Percentiles rank a stretch among this genome's conserved stretches.
phyloP scores from a whole-genome alignment of 495 filamentous ascomycete genomes.

The Hypoxylon perforatum region DNA sequence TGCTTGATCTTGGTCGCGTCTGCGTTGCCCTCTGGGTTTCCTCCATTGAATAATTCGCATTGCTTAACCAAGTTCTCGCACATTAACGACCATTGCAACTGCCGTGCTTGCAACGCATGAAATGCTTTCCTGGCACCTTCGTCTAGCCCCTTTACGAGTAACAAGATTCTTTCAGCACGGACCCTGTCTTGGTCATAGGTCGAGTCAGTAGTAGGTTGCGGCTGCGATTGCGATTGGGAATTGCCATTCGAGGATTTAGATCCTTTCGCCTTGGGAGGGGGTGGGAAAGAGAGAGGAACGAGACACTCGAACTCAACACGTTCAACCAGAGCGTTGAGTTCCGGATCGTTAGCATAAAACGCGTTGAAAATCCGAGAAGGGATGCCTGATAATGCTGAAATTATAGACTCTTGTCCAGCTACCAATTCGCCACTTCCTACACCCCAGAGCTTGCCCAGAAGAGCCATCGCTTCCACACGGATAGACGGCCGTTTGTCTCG shows the following conservation, averaged over 20 bases:
- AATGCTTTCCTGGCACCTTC: constrained; percentile 84
- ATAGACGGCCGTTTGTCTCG: constrained; percentile 87
- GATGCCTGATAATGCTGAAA: constrained; percentile 76
- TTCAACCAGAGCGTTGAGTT: constrained; percentile 85
- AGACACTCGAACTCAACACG: constrained; percentile 87
- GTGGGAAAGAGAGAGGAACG: constrained; percentile 85
- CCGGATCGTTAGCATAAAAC: constrained; percentile 89
- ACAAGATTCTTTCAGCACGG: constrained; percentile 83
- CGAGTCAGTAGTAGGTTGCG: constrained; percentile 55
- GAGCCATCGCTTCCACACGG: constrained; percentile 84
- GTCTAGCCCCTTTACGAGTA: constrained; percentile 82
- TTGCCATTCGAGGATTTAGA: constrained; percentile 67
- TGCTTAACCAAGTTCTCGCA: constrained; percentile 77
- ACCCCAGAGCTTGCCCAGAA: constrained; percentile 88
- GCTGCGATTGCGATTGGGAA: constrained; percentile 68
- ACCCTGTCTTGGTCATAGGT: constrained; percentile 81
- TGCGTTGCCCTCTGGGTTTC: constrained; percentile 78
- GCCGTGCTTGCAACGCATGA: constrained; percentile 83
- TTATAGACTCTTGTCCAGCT: constrained; percentile 80
- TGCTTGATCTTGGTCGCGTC: constrained; percentile 75
- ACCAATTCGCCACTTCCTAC: constrained; percentile 89
- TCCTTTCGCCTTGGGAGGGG: constrained; percentile 73
- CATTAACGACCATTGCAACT: constrained; percentile 73
- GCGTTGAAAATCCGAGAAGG: constrained; percentile 88
- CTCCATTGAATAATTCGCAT: constrained; percentile 90